Conservation (phyloP, 2,329 filamentous ascomycete genomes). For the Ophiostoma perfectum region DNA sequence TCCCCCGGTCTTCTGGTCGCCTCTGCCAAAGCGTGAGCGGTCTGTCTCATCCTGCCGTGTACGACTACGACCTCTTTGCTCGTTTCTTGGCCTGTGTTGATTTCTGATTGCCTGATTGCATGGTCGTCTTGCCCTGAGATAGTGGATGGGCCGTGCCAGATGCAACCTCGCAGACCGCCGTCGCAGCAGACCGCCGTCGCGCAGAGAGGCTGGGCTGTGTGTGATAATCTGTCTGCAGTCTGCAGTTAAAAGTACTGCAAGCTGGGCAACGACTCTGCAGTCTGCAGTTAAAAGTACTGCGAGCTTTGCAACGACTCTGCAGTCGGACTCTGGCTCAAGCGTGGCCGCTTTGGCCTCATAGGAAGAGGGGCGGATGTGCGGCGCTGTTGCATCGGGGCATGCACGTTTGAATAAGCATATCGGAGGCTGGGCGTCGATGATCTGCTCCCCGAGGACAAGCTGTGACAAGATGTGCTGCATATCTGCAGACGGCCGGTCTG, state of each 20-base stretch:
- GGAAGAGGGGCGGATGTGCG: not conserved
- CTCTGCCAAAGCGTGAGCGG: not conserved
- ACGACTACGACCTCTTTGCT: not conserved
- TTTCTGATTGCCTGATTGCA: not conserved
- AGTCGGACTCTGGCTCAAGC: not conserved
- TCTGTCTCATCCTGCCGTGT: not conserved
- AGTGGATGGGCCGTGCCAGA: slow-evolving; percentile 11
- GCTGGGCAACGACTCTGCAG: not conserved
- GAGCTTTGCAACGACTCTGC: not conserved
- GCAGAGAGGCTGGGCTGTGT: not conserved
- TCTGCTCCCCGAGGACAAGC: not conserved
- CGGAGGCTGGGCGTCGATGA: not conserved
- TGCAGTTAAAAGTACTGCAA: not conserved
- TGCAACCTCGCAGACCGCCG: slow-evolving; percentile 20
- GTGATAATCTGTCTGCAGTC: not conserved
- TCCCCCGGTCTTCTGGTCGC: not conserved
- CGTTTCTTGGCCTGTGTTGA: too few relatives aligned
- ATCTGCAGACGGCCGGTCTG: too few relatives aligned
- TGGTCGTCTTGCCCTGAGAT: not conserved
- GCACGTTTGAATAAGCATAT: not conserved
- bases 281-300: not conserved
- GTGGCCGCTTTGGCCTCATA: not conserved
- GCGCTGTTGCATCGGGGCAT: not conserved
- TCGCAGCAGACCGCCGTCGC: not conserved
- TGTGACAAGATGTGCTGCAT: too few relatives aligned